A percentile compares a stretch with the other conserved stretches of the same genome.
These are phyloP conservation scores for Pichia sp. DNA, from an alignment of 1,139 yeast species.

Conservation along the genomic window DNA sequence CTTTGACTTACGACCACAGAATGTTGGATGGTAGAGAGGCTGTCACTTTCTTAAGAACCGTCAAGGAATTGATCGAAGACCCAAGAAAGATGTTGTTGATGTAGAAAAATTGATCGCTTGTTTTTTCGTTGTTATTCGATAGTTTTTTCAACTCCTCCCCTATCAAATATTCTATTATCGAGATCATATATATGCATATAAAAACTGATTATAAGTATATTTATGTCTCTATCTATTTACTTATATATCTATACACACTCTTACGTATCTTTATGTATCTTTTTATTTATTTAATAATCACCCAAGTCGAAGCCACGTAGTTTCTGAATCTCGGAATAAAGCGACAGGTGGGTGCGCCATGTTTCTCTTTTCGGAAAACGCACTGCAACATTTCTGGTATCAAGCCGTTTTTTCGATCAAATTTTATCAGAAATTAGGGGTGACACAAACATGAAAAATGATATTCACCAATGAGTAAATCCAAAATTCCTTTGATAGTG, in stretches of 20 bases:
- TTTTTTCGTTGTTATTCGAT: constrained; percentile 2
- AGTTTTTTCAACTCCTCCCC: not conserved
- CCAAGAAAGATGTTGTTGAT: constrained; percentile 95
- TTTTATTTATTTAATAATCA: not conserved
- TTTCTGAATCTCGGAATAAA: too few species aligned
- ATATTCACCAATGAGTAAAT: not conserved
- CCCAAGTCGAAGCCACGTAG: too few species aligned
- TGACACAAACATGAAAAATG: too few species aligned
- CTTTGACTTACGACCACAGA: constrained; percentile 97
- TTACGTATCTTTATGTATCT: not conserved
- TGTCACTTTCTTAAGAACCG: constrained; percentile 91
- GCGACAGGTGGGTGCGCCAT: not conserved
- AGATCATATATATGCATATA: not conserved
- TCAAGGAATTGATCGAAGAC: constrained; percentile 96
- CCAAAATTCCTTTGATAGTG: not conserved
- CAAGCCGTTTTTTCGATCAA: too few species aligned
- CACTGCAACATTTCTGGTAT: too few species aligned
- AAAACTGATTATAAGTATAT: not conserved
- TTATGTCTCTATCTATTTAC: not conserved
- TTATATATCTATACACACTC: not conserved
- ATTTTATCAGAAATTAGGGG: too few species aligned
- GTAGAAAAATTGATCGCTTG: constrained; percentile 16
- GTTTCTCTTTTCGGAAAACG: not conserved
- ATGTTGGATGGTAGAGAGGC: constrained; percentile 99
- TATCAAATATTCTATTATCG: not conserved